Percentiles rank a stretch among this genome's conserved stretches.
Evolutionary conservation across 106 monocot species (phyloP).

Genomic region (Platanthera guangdongensis): DNA sequence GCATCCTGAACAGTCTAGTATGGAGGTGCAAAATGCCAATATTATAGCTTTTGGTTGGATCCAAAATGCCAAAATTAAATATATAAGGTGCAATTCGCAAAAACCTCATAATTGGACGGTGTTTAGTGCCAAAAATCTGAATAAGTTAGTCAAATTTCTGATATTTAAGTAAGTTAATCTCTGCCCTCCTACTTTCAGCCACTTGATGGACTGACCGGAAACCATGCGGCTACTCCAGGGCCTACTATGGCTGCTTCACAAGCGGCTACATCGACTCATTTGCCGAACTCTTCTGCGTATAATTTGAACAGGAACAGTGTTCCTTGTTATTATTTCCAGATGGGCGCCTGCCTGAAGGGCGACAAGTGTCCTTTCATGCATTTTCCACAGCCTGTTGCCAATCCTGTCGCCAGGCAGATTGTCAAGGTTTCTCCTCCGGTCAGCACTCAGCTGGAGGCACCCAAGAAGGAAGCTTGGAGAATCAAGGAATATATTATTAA

Average conservation of each 20-base stretch:
- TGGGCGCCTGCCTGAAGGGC: constrained; percentile 55
- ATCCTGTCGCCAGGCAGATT: constrained; percentile 2
- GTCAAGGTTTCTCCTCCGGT: constrained; percentile 19
- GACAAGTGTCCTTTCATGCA: constrained; percentile 47
- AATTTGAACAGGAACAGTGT: constrained; percentile 32
- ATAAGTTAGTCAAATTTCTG: too few species aligned
- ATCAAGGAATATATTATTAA: constrained; percentile 3
- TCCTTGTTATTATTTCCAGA: constrained; percentile 57
- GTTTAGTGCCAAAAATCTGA: too few species aligned
- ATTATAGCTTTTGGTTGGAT: too few species aligned
- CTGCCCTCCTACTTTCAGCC: constrained; percentile 46
- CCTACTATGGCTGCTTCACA: constrained; percentile 8
- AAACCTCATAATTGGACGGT: background rate
- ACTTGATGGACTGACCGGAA: constrained; percentile 43
- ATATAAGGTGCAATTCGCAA: background rate
- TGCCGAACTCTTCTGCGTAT: constrained; percentile 14
- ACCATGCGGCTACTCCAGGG: constrained; percentile 18
- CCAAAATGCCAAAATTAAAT: too few species aligned
- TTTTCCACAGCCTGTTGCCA: constrained; percentile 14
- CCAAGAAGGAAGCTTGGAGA: constrained; percentile 31
- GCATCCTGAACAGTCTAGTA: too few species aligned
- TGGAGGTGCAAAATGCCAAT: too few species aligned
- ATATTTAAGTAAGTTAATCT: background rate
- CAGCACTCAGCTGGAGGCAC: background rate
- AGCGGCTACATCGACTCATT: constrained; percentile 7